Evolutionary conservation across 164 flowering plant genomes (phyloP), one percentile per base, ranked within the genome.

Genomic region (Akebia trifoliata): DNA sequence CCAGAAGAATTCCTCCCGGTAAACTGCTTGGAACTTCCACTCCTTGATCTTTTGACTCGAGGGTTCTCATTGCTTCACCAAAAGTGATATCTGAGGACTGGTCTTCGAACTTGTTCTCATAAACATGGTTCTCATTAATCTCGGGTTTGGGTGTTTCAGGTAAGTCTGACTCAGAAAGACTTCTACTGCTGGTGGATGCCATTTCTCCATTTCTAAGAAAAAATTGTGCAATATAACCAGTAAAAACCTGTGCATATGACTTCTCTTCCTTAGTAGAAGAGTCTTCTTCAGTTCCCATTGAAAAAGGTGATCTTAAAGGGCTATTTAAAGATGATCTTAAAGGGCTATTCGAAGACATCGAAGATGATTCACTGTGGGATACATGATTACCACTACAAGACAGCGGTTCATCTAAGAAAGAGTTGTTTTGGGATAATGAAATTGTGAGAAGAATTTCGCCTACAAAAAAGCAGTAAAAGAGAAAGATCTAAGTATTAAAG

Each of bases 391-490:
- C 77, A 56, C 54, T 61, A 69, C 49, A 21, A 26, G 46, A 30
- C 20, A 15, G 22, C 24, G 56, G 32, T 21, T 67, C 67, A 8
- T 82, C 86, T 9, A 45, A 1, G 21, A 55, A 61, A n/a, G 81
- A 43, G 48, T 64, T 68, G 59, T 67, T 80, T 62, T 75, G 86
- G 28, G 75, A 76, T 62, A 92, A 83, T 36, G 69, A 73, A 54
- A 93, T 70, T 35, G 71, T 53, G 5, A 93, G 79, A 72, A 78
- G 87, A 68, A 93, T 84, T 71, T 90, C 94, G 65, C 98, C 98
- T 93, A 68, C 40, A 46, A 39, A 52, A 9, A 53, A 11, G 7
- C 56, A 43, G 10, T 38, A 24, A 48, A 63, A n/a, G 24, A 21
- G 2, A 38, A 56, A 57, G 17, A 24, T 25, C 54, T 3, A 1